A percentile compares a stretch with the other conserved stretches of the same genome.
Evolutionary conservation across 169 alveolate species (phyloP).

Genomic region (Plasmodium cynomolgi): DNA sequence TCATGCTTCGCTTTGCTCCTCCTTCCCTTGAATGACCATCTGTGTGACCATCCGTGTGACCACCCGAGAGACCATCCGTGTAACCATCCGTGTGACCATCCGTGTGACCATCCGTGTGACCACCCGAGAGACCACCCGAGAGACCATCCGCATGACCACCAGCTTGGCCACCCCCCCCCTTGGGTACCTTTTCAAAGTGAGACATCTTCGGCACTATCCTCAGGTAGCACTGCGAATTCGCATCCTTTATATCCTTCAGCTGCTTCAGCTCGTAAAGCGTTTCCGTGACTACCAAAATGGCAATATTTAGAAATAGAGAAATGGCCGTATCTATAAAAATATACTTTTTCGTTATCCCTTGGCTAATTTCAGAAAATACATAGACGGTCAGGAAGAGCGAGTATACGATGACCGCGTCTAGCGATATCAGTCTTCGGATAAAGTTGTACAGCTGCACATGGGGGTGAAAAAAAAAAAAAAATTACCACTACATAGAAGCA

Average conservation of each 20-base stretch:
- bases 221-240: constrained; percentile 71
- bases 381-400: constrained; percentile 50
- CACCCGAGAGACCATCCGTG: not conserved
- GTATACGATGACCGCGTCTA: constrained; percentile 64
- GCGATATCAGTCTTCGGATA: constrained; percentile 49
- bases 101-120: no score
- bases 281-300: constrained; percentile 55
- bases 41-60: not conserved
- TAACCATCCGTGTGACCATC: not conserved
- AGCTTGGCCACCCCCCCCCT: not conserved
- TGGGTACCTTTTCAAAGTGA: constrained; percentile 62
- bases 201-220: constrained; percentile 73
- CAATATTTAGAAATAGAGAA: constrained; percentile 33
- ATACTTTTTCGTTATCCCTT: constrained; percentile 27
- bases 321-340: constrained; percentile 48
- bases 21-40: not conserved
- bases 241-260: constrained; percentile 58
- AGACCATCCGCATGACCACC: not conserved
- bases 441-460: constrained; percentile 55
- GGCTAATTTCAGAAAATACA: constrained; percentile 63
- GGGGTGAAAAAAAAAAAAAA: constrained; percentile 7
- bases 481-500: not conserved
- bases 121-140: not conserved
- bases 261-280: constrained; percentile 55
- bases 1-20: not conserved